Base-by-base conservation (phyloP, 441 rosid species). In the Eruca vesicaria region DNA sequence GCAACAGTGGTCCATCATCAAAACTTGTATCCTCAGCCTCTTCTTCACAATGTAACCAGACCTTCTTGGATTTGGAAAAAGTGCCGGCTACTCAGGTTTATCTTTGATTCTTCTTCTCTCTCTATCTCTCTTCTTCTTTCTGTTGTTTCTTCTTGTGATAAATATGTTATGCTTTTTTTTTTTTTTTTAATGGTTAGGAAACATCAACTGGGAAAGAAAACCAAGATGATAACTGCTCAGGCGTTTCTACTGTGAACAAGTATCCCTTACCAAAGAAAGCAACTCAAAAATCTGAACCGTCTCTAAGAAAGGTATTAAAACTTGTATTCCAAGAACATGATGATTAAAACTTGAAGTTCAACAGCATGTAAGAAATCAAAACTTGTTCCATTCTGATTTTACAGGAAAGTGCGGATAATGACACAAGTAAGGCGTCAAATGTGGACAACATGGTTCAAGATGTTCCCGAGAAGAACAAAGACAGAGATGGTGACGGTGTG, bases 31-130 rank as follows among this genome's bases (percentile, higher is more conserved):
- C 68, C 1, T 77, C 89, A 21, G 82, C 68, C 76, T 84, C 86
- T 79, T 83, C 87, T 73, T 79, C 83, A 60, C 59, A n/a, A 21
- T 69, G 83, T 80, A 83, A 86, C 66, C 87, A 80, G 74, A 78
- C 72, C 2, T 62, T 84, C 11, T 67, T 88, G 80, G 89, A 87
- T 85, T 85, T 89, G 84, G 97, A 91, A 79, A 91, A 86, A 76
- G 79, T 81, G 77, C 92, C 91, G 35, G 66, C 73, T 72, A 75
- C 84, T 60, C 89, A 89, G 88, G 99, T 92, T 50, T 35, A 4
- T 60, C 48, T 55, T 78, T 64, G 21, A 56, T 60, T 50, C 62
- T 56, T 32, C 63, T 59, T 69, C 59, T 4, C n/a, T 55, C 66
- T 56, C 6, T 26, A 3, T 26, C 29, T 26, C 29, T 26, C 29